A percentile compares a stretch with the other conserved stretches of the same genome.
Conservation (phyloP, 371 early-diverging fungal genomes). For the Mucor racemosus region DNA sequence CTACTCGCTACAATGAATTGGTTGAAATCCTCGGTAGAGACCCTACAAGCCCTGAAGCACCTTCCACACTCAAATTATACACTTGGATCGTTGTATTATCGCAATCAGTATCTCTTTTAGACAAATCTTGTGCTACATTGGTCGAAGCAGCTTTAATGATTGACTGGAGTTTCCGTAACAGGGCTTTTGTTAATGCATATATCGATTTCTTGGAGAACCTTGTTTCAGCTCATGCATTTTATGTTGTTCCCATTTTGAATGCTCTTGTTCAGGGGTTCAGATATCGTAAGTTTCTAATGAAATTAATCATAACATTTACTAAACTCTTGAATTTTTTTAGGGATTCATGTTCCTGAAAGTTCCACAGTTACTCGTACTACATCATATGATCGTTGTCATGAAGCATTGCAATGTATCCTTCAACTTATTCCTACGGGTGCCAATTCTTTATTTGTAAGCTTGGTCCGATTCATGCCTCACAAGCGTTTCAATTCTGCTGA, state of each 20-base stretch:
- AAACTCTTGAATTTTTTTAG: slow-evolving; percentile 2
- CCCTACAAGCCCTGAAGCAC: slow-evolving; percentile 52
- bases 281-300: slow-evolving; percentile 56
- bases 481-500: slow-evolving; percentile 66
- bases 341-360: slow-evolving; percentile 30
- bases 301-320: not conserved
- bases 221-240: slow-evolving; percentile 85
- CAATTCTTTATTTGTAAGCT: slow-evolving; percentile 66
- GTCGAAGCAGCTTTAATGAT: slow-evolving; percentile 74
- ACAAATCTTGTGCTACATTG: slow-evolving; percentile 59
- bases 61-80: slow-evolving; percentile 50
- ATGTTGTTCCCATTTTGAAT: slow-evolving; percentile 69
- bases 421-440: slow-evolving; percentile 80
- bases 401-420: slow-evolving; percentile 69
- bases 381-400: slow-evolving; percentile 68
- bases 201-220: slow-evolving; percentile 78
- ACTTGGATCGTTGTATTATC: slow-evolving; percentile 59
- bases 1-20: slow-evolving; percentile 54
- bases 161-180: slow-evolving; percentile 71
- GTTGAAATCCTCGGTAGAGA: slow-evolving; percentile 49
- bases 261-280: slow-evolving; percentile 66
- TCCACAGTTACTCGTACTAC: slow-evolving; percentile 36
- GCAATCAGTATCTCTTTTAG: slow-evolving; percentile 62
- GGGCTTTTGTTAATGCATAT: slow-evolving; percentile 68
- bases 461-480: slow-evolving; percentile 79